Evolutionary conservation across 2,329 filamentous ascomycete species (phyloP), one percentile per base, ranked within the genome.

Genomic region (Conoideocrella luteorostrata): DNA sequence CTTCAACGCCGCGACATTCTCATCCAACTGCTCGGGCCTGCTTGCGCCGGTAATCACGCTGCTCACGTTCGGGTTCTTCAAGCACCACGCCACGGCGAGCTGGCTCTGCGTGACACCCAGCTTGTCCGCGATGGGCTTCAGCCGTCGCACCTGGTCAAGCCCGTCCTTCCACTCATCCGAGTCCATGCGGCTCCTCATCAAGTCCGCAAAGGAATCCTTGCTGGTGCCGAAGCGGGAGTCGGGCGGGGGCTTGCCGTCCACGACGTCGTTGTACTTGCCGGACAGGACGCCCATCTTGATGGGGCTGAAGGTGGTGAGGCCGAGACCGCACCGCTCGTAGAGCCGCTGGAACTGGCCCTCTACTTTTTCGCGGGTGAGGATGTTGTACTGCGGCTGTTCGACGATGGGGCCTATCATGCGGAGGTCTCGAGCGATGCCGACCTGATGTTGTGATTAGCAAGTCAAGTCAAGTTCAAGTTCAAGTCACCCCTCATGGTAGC

Each of bases 371-470:
- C 80, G 74, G 34, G 65, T 65, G 12, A 84, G 68, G 62, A 84
- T 74, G 64, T 81, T 84, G 65, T 85, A 84, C 40, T 75, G 67
- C 1, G 80, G 80, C 64, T 86, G 81, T 62, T 85, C 82, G 63
- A 82, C 76, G 24, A 82, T 53, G 3, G 81, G 81, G 7, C 77
- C 80, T 48, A 84, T 73, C 30, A 85, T 66, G 12, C 73, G 70
- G 7, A 84, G 69, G 50, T 69, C 71, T 51, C 82, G 77, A 26
- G 81, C 77, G 47, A 78, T 69, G 12, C n/a, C n/a, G n/a, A n/a
- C n/a, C n/a, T n/a, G n/a, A n/a, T n/a, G n/a, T n/a, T n/a, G n/a
- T n/a, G n/a, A n/a, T n/a, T n/a, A n/a, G n/a, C n/a, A n/a, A n/a
- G n/a, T n/a, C n/a, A n/a, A n/a, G n/a, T n/a, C n/a, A n/a, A n/a